A percentile compares a stretch with the other conserved stretches of the same genome.
Conservation (phyloP, 1,284 basidiomycete genomes). For the Ustilago esculenta region DNA sequence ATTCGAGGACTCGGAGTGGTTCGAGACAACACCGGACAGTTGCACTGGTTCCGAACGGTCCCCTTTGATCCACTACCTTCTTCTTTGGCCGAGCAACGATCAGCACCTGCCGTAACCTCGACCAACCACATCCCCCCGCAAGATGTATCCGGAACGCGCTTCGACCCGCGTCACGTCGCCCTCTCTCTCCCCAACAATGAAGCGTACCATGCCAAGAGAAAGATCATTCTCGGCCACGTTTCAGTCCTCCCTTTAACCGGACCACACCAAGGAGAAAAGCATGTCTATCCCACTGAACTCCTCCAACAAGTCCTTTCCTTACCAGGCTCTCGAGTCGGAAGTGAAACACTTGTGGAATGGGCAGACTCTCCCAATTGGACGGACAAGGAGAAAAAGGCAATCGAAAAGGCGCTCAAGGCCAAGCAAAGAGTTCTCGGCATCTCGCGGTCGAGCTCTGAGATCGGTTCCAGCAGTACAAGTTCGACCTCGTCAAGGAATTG, state of each 20-base stretch:
- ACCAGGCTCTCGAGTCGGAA: neutral
- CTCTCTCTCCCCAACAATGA: neutral
- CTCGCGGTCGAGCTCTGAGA: no score
- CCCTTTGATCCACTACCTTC: conserved; percentile 3
- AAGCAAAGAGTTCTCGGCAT: no score
- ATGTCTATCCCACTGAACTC: neutral
- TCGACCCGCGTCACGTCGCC: neutral
- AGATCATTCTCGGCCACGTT: neutral
- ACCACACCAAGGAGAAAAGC: rapidly evolving
- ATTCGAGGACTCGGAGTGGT: neutral
- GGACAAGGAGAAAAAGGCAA: neutral
- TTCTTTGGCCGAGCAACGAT: no score
- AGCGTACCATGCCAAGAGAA: neutral
- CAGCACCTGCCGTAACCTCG: no score
- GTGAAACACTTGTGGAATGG: neutral
- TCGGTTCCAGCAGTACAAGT: no score
- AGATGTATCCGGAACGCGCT: neutral
- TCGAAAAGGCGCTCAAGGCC: no score
- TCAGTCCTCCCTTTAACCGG: neutral
- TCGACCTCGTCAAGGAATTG: no score
- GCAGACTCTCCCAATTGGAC: conserved; percentile 2
- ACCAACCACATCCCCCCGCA: neutral
- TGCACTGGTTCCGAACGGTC: conserved; percentile 1
- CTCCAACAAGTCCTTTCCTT: neutral
- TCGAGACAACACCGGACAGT: neutral